Evolutionary conservation across 2,329 filamentous ascomycete genomes (phyloP), one percentile per base, ranked within the genome.

Genomic region (Colletotrichum costaricense): DNA sequence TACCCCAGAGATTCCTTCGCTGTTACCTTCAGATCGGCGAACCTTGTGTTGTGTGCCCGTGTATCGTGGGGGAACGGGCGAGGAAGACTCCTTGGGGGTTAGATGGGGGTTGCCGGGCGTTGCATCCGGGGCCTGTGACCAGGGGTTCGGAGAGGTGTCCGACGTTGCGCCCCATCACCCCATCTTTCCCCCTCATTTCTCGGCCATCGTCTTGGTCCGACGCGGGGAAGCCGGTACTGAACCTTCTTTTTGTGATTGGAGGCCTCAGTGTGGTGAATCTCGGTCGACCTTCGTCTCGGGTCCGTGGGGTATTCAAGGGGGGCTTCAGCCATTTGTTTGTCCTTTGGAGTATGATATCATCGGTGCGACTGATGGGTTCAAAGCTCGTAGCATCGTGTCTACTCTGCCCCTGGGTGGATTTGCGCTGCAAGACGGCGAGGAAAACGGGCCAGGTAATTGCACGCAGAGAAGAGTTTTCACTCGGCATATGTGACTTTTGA

Each of bases 161-260:
- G 67, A 57, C 52, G 52, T 52, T 28, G 46, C 54, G 52, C 26
- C 19, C 30, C 38, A 33, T 38, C 4, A 49, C 42, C 19, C 42
- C 42, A 49, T 49, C 42, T 49, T 22, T 62, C 28, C 71, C 71
- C 71, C 70, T 73, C 70, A 65, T 22, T 70, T 22, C 60, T 62
- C 67, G 66, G 60, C 49, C 70, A 73, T 69, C 46, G 55, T 72
- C 69, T 54, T 59, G n/a, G 19, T 11, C 55, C n/a, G 56, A 67
- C 42, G 70, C 56, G 70, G 67, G 67, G 60, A 62, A 49, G 35
- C 33, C 60, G 62, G 67, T n/a, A 26, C 28, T 28, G 22, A 24
- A 12, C 46, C 19, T 22, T 35, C 9, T 56, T 19, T n/a, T 54
- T 7, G 16, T 66, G 35, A 62, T 62, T 57, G 67, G 57, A 70